A percentile compares a stretch with the other conserved stretches of the same genome.
phyloP scores from a whole-genome alignment of 441 rosid genomes.

The Pelargonium cotyledonis region DNA sequence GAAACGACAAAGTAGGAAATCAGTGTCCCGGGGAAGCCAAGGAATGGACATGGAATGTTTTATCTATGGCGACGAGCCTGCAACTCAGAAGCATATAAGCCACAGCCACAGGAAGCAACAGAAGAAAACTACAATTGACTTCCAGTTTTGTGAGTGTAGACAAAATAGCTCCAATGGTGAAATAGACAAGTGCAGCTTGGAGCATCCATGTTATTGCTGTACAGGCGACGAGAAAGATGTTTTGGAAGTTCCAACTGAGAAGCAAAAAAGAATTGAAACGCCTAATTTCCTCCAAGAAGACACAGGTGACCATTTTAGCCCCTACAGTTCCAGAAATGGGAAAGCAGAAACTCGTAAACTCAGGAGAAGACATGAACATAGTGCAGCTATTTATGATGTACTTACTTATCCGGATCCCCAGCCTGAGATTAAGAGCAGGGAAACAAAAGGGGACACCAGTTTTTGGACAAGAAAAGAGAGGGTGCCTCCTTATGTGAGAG shows the following conservation, averaged over 20 bases:
- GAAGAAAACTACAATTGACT: constrained; percentile 13
- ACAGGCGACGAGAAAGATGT: constrained; percentile 16
- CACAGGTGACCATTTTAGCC: background rate
- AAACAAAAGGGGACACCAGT: background rate
- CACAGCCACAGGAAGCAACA: constrained; percentile 21
- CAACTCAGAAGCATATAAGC: constrained; percentile 21
- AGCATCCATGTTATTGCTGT: constrained; percentile 22
- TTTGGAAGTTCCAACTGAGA: constrained; percentile 3
- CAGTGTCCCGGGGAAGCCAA: constrained; percentile 29
- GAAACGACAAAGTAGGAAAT: constrained; percentile 35
- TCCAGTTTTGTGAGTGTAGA: background rate
- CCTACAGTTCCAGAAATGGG: constrained; percentile 6
- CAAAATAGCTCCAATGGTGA: constrained; percentile 10
- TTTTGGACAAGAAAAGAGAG: constrained; percentile 13
- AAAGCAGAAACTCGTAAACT: constrained; percentile 16
- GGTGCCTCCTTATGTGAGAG: constrained; percentile 32
- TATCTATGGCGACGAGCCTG: constrained; percentile 33
- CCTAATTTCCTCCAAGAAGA: constrained; percentile 4
- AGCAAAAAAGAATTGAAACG: constrained; percentile 10
- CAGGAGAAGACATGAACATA: constrained; percentile 23
- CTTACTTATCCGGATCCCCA: constrained; percentile 19
- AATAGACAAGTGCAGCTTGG: constrained; percentile 25
- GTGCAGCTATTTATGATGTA: constrained; percentile 23
- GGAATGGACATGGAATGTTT: constrained; percentile 31
- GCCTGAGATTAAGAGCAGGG: constrained; percentile 12